Conservation (phyloP, 768 basidiomycete genomes). For the Tulasnella sp. region DNA sequence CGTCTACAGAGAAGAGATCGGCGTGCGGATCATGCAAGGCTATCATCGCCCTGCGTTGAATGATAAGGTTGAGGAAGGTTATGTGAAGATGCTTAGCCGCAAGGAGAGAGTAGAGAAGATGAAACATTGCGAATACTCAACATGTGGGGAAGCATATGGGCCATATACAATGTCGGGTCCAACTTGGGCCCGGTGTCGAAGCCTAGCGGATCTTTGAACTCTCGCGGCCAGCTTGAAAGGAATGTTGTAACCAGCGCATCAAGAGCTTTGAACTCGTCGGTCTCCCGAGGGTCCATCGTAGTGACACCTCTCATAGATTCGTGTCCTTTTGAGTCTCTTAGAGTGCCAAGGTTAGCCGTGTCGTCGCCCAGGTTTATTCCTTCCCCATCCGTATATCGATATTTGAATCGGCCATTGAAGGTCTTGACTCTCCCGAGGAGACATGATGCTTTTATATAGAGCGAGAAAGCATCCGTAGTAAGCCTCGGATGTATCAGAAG, state of each 20-base stretch:
- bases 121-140: neutral
- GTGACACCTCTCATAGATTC: neutral
- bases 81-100: neutral
- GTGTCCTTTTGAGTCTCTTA: too few species aligned
- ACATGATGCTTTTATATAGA: slow-evolving; percentile 15
- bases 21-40: slow-evolving; percentile 17
- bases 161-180: slow-evolving; percentile 43
- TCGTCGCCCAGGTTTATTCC: neutral
- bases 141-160: slow-evolving; percentile 25
- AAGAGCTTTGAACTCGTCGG: slow-evolving; percentile 51
- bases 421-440: slow-evolving; percentile 10
- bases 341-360: neutral
- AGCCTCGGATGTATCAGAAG: slow-evolving; percentile 7
- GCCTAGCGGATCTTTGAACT: slow-evolving; percentile 42
- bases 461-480: slow-evolving; percentile 15
- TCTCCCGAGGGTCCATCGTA: slow-evolving; percentile 40
- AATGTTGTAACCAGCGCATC: slow-evolving; percentile 49
- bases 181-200: slow-evolving; percentile 29
- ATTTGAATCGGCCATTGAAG: slow-evolving; percentile 12
- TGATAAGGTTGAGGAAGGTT: neutral
- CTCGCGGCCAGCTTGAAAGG: slow-evolving; percentile 42
- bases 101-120: neutral
- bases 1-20: neutral
- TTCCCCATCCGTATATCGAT: neutral
- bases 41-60: slow-evolving; percentile 5